Conservation (phyloP, 371 early-diverging fungal genomes). For the Choanephora cucurbitarum region DNA sequence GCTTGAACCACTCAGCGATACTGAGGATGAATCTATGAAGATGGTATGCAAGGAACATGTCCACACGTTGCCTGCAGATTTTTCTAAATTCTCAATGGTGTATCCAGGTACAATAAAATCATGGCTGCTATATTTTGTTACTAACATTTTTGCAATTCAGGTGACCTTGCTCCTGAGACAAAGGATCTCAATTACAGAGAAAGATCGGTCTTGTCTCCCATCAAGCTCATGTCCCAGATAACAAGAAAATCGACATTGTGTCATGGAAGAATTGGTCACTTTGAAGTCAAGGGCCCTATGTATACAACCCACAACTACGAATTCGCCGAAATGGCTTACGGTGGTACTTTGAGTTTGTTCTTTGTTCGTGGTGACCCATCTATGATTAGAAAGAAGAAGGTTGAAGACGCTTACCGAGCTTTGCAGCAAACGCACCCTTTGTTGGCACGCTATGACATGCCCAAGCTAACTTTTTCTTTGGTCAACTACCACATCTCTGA, state of each 20-base stretch:
- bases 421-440: background rate
- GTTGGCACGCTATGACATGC: background rate
- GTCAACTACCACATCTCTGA: constrained; percentile 9
- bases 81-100: too few relatives aligned
- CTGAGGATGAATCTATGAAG: background rate
- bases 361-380: constrained; percentile 1
- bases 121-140: background rate
- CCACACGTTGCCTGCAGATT: background rate
- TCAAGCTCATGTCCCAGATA: constrained; percentile 11
- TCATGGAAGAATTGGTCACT: constrained; percentile 8
- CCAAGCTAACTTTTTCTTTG: constrained; percentile 3
- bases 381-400: background rate
- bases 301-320: constrained; percentile 8
- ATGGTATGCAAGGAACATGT: background rate
- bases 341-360: constrained; percentile 3
- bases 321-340: constrained; percentile 11
- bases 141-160: too few relatives aligned
- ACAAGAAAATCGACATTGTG: background rate
- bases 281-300: background rate
- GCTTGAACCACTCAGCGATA: background rate
- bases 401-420: background rate
- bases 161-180: background rate
- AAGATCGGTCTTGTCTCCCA: constrained; percentile 6
- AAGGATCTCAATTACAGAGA: constrained; percentile 11
- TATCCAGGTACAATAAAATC: background rate